Base-by-base conservation (phyloP, 2,329 filamentous ascomycete species). In the Helotiales sp. region DNA sequence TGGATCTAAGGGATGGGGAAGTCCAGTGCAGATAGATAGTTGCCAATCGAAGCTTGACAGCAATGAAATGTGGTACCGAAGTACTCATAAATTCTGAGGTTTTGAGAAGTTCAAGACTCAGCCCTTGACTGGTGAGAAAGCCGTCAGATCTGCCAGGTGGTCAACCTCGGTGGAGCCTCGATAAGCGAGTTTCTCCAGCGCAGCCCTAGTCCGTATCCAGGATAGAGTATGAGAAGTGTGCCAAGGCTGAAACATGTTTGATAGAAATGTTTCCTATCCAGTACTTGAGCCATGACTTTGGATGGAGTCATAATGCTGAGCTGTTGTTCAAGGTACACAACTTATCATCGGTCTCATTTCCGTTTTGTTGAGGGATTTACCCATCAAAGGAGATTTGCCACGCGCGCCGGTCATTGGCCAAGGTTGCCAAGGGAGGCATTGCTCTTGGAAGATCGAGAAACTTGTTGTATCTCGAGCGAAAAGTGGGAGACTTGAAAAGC, bases 211-310 rank as follows among this genome's bases (percentile, higher is more conserved):
- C 40, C 27, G 15, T 17, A 9, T 13, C 9, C 13, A n/a, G 33
- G 33, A 29, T 12, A 36, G 50, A 42, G 6, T 22, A 9, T 46
- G 17, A 38, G 29, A n/a, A 25, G 33, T n/a, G 46, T 52, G 51
- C 51, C 51, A 53, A 53, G 51, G 38, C 51, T 53, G 51, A 53
- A 53, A 53, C 51, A 46, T 31, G 51, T 53, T 53, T 44, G 40
- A 44, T 12, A 24, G 12, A 25, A 44, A 12, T 44, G 40, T 44
- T 44, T 44, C 40, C 27, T n/a, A 5, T 15, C n/a, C n/a, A n/a
- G n/a, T n/a, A n/a, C n/a, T n/a, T n/a, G n/a, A n/a, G n/a, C n/a
- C n/a, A n/a, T n/a, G n/a, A n/a, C n/a, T n/a, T n/a, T n/a, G n/a
- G n/a, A n/a, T n/a, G n/a, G n/a, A n/a, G n/a, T n/a, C n/a, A n/a